Percentiles rank a stretch among this genome's conserved stretches.
Conservation (phyloP, 164 flowering plant genomes). For the Vitis cinerea region DNA sequence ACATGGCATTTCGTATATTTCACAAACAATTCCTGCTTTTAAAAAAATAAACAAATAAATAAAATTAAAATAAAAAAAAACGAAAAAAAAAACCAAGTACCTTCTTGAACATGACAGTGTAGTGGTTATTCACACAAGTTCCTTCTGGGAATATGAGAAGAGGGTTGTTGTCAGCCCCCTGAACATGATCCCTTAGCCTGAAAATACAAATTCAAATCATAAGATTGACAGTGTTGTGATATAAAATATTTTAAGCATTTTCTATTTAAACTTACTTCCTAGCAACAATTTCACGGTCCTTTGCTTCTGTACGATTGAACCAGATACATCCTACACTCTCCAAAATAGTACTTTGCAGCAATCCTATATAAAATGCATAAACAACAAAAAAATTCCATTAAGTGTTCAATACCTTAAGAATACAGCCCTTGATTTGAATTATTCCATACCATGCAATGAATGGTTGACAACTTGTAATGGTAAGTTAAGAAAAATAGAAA, state of each 20-base stretch:
- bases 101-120: slow-evolving; percentile 98
- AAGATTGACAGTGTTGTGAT: not conserved
- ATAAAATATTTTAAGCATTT: not conserved
- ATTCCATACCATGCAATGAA: not conserved
- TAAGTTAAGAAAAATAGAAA: not conserved
- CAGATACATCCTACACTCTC: slow-evolving; percentile 98
- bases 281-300: slow-evolving; percentile 93
- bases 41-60: no score
- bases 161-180: slow-evolving; percentile 83
- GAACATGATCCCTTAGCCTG: slow-evolving; percentile 90
- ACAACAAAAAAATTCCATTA: not conserved
- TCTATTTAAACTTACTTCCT: slow-evolving; percentile 53
- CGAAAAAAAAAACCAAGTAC: slow-evolving; percentile 34
- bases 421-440: not conserved
- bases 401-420: not conserved
- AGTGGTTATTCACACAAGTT: slow-evolving; percentile 96
- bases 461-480: not conserved
- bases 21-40: no score
- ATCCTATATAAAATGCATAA: slow-evolving; percentile 39
- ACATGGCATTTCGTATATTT: no score
- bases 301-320: slow-evolving; percentile 92
- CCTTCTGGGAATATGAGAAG: slow-evolving; percentile 99
- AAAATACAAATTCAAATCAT: slow-evolving; percentile 10
- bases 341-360: slow-evolving; percentile 83
- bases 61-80: not conserved